Conservation (phyloP, 495 filamentous ascomycete species). For the Aspergillus bridgeri region DNA sequence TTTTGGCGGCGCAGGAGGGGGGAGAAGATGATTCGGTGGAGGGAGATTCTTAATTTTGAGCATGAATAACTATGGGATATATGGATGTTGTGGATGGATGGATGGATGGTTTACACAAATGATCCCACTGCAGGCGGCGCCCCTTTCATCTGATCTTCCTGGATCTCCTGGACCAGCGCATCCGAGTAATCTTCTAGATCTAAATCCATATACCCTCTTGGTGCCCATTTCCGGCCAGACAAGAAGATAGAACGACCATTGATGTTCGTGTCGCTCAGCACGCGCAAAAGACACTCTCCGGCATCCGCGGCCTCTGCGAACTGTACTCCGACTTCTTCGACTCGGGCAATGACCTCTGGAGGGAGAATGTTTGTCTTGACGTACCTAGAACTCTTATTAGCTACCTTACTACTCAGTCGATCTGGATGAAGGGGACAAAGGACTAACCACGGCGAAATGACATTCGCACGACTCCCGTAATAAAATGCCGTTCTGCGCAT, state of each 20-base stretch:
- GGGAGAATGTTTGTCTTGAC: conserved; percentile 24
- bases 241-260: conserved; percentile 22
- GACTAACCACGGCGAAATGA: conserved; percentile 23
- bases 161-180: conserved; percentile 14
- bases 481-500: conserved; percentile 19
- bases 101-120: conserved; percentile 15
- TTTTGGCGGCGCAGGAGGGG: conserved; percentile 20
- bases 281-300: conserved; percentile 15
- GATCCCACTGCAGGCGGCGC: conserved; percentile 12
- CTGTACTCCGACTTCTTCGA: conserved; percentile 14
- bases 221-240: conserved; percentile 15
- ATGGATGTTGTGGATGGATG: too few species aligned
- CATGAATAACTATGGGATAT: too few species aligned
- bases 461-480: conserved; percentile 21
- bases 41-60: too few species aligned
- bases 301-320: conserved; percentile 18
- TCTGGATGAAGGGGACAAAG: background rate
- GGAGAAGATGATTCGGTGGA: conserved; percentile 10
- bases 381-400: conserved; percentile 13
- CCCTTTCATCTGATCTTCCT: conserved; percentile 16
- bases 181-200: conserved; percentile 19
- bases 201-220: conserved; percentile 18
- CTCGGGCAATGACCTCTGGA: conserved; percentile 10
- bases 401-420: background rate
- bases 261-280: conserved; percentile 14